These are phyloP conservation scores for Penicillium thymicola DNA, from an alignment of 2,329 filamentous ascomycete genomes.

Conservation along the genomic window DNA sequence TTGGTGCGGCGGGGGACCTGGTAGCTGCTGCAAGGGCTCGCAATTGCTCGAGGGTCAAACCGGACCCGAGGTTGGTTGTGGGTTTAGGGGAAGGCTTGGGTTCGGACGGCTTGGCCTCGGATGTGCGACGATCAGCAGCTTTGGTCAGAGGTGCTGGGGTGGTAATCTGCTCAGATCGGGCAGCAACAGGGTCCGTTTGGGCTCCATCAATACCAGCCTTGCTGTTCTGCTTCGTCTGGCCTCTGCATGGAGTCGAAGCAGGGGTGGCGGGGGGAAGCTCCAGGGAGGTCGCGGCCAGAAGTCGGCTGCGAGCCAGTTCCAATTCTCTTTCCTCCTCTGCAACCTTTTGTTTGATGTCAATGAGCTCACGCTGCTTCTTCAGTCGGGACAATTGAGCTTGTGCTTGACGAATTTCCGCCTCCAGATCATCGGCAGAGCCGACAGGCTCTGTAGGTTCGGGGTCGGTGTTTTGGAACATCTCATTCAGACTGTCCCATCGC, in stretches of 20 bases:
- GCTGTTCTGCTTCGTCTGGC: background rate
- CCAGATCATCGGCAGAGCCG: constrained; percentile 2
- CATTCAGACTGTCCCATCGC: constrained; percentile 5
- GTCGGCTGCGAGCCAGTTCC: constrained; percentile 3
- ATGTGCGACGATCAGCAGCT: background rate
- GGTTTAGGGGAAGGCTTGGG: background rate
- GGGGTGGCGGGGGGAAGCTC: background rate
- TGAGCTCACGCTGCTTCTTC: constrained; percentile 10
- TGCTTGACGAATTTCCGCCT: constrained; percentile 5
- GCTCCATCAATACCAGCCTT: background rate
- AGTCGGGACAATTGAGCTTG: constrained; percentile 5
- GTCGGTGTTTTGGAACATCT: background rate
- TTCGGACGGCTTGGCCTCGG: background rate
- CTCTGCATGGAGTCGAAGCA: background rate
- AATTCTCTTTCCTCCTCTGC: constrained; percentile 4
- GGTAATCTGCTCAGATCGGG: background rate
- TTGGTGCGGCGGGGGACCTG: constrained; percentile 1
- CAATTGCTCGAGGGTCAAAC: background rate
- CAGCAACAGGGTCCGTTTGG: background rate
- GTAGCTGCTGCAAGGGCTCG: constrained; percentile 7
- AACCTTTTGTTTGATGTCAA: constrained; percentile 10
- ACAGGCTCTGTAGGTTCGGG: background rate
- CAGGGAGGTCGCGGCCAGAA: background rate
- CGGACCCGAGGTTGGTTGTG: background rate
- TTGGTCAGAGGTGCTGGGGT: background rate